Percentiles rank a stretch among this genome's conserved stretches.
Evolutionary conservation across 2,329 filamentous ascomycete species (phyloP).

Genomic region (Biscogniauxia sp.): DNA sequence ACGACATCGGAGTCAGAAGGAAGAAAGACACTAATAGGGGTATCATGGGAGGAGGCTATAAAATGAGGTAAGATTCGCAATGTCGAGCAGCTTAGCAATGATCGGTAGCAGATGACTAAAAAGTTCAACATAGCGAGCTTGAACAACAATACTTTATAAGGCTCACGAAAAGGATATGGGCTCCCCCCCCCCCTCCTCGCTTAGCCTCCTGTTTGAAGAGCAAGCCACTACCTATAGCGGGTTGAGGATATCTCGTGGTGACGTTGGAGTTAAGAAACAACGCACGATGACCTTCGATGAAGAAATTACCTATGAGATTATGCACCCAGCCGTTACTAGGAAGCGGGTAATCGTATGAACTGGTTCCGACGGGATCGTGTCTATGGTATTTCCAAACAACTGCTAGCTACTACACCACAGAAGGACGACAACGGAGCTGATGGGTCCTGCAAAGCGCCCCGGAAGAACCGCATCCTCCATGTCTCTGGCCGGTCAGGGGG

Average conservation of each 20-base stretch:
- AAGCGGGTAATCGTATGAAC: constrained; percentile 14
- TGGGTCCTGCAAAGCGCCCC: neutral
- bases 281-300: constrained; percentile 1
- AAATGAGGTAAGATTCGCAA: neutral
- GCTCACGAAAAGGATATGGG: neutral
- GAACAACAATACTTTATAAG: neutral
- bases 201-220: neutral
- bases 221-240: neutral
- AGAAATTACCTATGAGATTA: constrained; percentile 17
- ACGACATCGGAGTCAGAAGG: constrained; percentile 2
- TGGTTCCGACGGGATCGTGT: constrained; percentile 14
- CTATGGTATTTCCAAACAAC: neutral
- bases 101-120: neutral
- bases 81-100: neutral
- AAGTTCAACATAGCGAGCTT: neutral
- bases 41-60: neutral
- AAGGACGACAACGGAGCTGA: neutral
- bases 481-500: neutral
- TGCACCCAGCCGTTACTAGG: constrained; percentile 17
- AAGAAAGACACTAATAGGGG: neutral
- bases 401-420: neutral
- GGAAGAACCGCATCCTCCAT: neutral
- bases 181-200: neutral
- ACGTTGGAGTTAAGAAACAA: neutral
- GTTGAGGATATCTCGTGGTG: neutral